These are phyloP conservation scores for Eucalyptus rudis DNA, from an alignment of 345 rosid species.

Conservation along the genomic window DNA sequence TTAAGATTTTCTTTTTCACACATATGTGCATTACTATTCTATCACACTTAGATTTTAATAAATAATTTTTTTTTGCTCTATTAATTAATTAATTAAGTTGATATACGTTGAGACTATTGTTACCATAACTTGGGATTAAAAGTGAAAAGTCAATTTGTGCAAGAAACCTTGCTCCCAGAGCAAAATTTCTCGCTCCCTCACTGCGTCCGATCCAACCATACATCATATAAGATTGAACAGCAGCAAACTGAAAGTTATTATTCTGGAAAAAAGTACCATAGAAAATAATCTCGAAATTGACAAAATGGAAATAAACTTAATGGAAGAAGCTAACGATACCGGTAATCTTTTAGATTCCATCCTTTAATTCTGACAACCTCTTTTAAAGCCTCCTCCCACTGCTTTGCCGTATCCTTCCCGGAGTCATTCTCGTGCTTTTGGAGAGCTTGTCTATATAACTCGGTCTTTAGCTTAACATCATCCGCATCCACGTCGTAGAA, in stretches of 20 bases:
- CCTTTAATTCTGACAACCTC: not conserved
- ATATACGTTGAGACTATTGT: not conserved
- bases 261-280: no score
- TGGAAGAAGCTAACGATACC: not conserved
- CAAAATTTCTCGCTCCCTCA: not conserved
- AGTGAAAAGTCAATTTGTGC: not conserved
- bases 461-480: not conserved
- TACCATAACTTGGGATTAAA: not conserved
- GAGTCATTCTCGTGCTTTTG: not conserved
- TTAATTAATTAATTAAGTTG: not conserved
- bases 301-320: not conserved
- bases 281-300: not conserved
- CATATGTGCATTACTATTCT: no score
- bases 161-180: not conserved
- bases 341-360: not conserved
- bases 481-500: rapidly evolving
- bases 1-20: no score
- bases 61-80: rapidly evolving
- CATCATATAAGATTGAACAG: not conserved
- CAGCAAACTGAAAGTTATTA: not conserved
- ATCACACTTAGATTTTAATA: no score
- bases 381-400: not conserved
- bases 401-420: not conserved
- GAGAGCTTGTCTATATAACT: not conserved
- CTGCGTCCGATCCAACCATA: not conserved